Base-by-base conservation (phyloP, 2,329 filamentous ascomycete species). In the Amphichorda felina region DNA sequence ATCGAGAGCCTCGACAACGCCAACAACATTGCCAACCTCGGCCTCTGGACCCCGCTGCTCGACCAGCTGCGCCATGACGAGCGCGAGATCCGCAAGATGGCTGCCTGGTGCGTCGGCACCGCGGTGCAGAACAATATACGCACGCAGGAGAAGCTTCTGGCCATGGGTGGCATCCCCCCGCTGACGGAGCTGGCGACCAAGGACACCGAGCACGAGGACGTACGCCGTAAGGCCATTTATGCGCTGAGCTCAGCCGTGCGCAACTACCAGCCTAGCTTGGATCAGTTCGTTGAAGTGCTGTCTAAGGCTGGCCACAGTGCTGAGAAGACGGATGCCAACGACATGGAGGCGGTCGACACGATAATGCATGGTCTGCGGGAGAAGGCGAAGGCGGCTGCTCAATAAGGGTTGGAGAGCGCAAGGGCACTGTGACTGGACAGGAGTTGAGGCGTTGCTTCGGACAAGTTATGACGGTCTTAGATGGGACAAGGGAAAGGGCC, bases 61-160 rank as follows among this genome's bases (percentile, higher is more conserved):
- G 60, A 68, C 8, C 75, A 82, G 43, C 66, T 98, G 11, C 65
- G 68, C 34, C 70, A 79, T 49, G 66, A 72, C 9, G 80, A 91
- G 50, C 54, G 68, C 5, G 82, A 91, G 43, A 65, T 94, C 50
- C 70, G 88, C 43, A 76, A 69, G 48, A 87, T 86, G 73, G 88
- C 89, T 3, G 87, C 87, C n/a, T 94, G 86, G 84, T 95, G 87
- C 62, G 66, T 91, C 39, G 86, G 85, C 34, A 95, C 88, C 5
- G 89, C 91, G 8, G 91, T 98, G 40, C 88, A 96, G 68, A 98
- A 98, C 64, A 96, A 98, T 58, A 70, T 73, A 46, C 81, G 80
- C 54, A 79, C 75, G 34, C 91, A 98, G 62, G 84, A 91, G 61
- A 75, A 74, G 35, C 56, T 76, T 37, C 45, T 73, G 18, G 68